phyloP scores from a whole-genome alignment of 208 protist genomes.

The Leishmania turanica region DNA sequence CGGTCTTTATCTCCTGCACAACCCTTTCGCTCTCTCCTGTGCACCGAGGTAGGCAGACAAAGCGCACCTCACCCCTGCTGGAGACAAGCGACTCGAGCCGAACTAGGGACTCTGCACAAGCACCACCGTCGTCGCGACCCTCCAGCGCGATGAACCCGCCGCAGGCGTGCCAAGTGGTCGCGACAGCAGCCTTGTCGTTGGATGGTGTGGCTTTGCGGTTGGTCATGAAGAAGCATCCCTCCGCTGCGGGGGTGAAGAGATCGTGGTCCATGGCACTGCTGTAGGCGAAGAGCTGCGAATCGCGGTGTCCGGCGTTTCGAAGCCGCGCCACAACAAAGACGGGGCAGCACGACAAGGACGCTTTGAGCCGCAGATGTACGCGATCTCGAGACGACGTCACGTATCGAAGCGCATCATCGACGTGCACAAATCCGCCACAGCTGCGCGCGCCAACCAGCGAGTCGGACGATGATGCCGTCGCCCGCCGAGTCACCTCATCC shows the following conservation, averaged over 20 bases:
- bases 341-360: neutral
- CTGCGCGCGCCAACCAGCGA: constrained; percentile 18
- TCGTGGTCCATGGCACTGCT: constrained; percentile 16
- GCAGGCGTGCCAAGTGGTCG: neutral
- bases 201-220: neutral
- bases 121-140: neutral
- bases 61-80: constrained; percentile 22
- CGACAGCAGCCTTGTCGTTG: neutral
- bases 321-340: constrained; percentile 29
- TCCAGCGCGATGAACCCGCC: constrained; percentile 30
- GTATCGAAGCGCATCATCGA: constrained; percentile 20
- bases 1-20: constrained; percentile 13
- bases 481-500: constrained; percentile 13
- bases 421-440: constrained; percentile 29
- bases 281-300: constrained; percentile 30
- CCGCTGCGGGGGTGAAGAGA: constrained; percentile 11
- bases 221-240: constrained; percentile 22
- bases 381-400: constrained; percentile 15
- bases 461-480: neutral
- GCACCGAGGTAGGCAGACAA: constrained; percentile 27
- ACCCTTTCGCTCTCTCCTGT: constrained; percentile 2
- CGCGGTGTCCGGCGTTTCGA: constrained; percentile 3
- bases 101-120: neutral
- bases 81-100: constrained; percentile 19
- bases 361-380: constrained; percentile 19